Conservation (phyloP, 2,329 filamentous ascomycete species). For the Sporothrix pallida region DNA sequence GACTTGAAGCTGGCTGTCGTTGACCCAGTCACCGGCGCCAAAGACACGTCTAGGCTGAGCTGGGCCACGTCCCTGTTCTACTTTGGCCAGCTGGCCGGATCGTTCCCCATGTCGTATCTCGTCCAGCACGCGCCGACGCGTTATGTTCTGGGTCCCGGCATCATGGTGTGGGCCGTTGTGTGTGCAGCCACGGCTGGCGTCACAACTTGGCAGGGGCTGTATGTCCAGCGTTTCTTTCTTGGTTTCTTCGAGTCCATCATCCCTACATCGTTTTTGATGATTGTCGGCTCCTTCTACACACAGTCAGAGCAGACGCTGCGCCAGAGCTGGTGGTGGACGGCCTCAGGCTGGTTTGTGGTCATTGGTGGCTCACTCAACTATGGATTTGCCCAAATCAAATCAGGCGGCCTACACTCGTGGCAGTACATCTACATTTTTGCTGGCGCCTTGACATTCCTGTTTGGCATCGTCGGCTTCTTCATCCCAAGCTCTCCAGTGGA, state of each 20-base stretch:
- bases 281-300: constrained; percentile 67
- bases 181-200: constrained; percentile 59
- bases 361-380: constrained; percentile 70
- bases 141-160: constrained; percentile 66
- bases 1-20: constrained; percentile 67
- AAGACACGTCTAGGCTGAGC: constrained; percentile 70
- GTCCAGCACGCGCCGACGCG: constrained; percentile 71
- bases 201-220: constrained; percentile 62
- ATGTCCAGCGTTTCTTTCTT: constrained; percentile 68
- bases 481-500: constrained; percentile 66
- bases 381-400: constrained; percentile 67
- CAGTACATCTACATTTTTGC: constrained; percentile 74
- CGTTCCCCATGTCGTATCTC: constrained; percentile 75
- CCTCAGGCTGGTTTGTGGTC: constrained; percentile 65
- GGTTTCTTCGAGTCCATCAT: constrained; percentile 68
- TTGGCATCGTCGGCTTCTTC: constrained; percentile 69
- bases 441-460: constrained; percentile 66
- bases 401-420: constrained; percentile 63
- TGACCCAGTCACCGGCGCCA: constrained; percentile 50
- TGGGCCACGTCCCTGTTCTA: constrained; percentile 84
- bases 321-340: constrained; percentile 71
- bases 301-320: constrained; percentile 68
- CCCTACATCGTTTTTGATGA: constrained; percentile 70
- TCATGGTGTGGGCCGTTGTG: constrained; percentile 69
- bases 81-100: constrained; percentile 76